A percentile compares a stretch with the other conserved stretches of the same genome.
Conservation (phyloP, 1,284 basidiomycete genomes). For the Leccinum griseonigrum region DNA sequence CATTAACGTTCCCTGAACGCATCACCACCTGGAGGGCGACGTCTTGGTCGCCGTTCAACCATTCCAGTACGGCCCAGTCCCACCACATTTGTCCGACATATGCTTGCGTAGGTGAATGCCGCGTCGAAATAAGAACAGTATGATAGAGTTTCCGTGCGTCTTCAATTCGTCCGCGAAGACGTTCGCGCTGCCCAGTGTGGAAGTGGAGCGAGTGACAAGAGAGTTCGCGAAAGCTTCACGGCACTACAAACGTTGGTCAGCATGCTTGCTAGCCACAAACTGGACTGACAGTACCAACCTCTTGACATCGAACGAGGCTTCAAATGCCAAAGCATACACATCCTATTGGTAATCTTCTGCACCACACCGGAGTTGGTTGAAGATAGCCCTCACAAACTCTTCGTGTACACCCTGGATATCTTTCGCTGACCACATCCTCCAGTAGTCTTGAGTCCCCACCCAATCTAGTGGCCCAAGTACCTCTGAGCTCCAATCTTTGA, state of each 20-base stretch:
- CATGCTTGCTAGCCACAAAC: conserved; percentile 4
- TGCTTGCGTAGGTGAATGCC: conserved; percentile 33
- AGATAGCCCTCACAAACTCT: conserved; percentile 51
- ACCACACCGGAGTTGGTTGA: conserved; percentile 52
- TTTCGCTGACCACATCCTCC: conserved; percentile 49
- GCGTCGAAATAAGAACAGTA: conserved; percentile 53
- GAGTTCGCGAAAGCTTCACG: conserved; percentile 66
- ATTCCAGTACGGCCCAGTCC: conserved; percentile 90
- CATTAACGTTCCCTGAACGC: conserved; percentile 50
- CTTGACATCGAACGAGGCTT: conserved; percentile 60
- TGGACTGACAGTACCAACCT: conserved; percentile 39
- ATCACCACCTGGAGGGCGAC: conserved; percentile 53
- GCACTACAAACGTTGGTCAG: conserved; percentile 46
- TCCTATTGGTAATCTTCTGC: conserved; percentile 62
- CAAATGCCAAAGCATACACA: conserved; percentile 61
- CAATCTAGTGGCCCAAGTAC: conserved; percentile 55
- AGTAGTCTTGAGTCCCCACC: conserved; percentile 33
- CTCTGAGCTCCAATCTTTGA: conserved; percentile 61
- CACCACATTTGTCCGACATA: conserved; percentile 68
- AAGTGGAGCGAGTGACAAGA: conserved; percentile 63
- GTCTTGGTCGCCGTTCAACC: conserved; percentile 56
- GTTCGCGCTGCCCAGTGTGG: conserved; percentile 78
- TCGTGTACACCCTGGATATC: conserved; percentile 49
- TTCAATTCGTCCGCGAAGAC: conserved; percentile 62
- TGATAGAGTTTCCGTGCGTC: conserved; percentile 85